phyloP scores from a whole-genome alignment of 176 grass and related monocot genomes.

The Avena insularis region DNA sequence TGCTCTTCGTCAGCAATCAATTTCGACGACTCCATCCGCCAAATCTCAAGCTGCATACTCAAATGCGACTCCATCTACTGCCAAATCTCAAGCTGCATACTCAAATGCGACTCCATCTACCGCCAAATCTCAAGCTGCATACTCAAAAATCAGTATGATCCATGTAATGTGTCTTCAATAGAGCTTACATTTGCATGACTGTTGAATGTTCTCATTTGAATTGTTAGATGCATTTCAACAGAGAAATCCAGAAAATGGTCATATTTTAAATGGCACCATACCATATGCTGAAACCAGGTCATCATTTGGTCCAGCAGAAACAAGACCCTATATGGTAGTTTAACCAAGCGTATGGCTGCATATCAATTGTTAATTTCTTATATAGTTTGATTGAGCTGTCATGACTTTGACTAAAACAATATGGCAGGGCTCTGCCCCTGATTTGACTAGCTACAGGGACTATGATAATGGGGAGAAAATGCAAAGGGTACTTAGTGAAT shows the following conservation, averaged over 20 bases:
- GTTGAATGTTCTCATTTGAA: conserved; percentile 50
- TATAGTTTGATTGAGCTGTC: conserved; percentile 24
- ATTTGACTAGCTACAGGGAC: conserved; percentile 58
- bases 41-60: conserved; percentile 67
- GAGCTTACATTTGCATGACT: conserved; percentile 35
- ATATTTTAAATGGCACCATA: conserved; percentile 71
- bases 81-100: conserved; percentile 66
- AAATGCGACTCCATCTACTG: conserved; percentile 63
- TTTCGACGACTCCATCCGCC: conserved; percentile 57
- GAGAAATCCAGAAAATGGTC: conserved; percentile 77
- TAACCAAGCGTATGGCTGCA: conserved; percentile 36
- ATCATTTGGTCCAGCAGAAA: conserved; percentile 38
- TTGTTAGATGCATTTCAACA: conserved; percentile 55
- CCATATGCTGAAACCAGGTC: conserved; percentile 54
- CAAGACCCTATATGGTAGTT: conserved; percentile 59
- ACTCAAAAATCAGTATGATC: conserved; percentile 59
- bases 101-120: conserved; percentile 62
- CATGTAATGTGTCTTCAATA: conserved; percentile 64
- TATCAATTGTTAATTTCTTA: conserved; percentile 30
- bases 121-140: conserved; percentile 66
- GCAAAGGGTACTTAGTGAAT: conserved; percentile 64
- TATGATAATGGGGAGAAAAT: conserved; percentile 70
- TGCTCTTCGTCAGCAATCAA: conserved; percentile 68
- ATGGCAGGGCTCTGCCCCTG: conserved; percentile 44
- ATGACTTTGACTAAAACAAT: neutral